Evolutionary conservation across 345 rosid genomes (phyloP), one percentile per base, ranked within the genome.

Genomic region (Euclidium syriacum): DNA sequence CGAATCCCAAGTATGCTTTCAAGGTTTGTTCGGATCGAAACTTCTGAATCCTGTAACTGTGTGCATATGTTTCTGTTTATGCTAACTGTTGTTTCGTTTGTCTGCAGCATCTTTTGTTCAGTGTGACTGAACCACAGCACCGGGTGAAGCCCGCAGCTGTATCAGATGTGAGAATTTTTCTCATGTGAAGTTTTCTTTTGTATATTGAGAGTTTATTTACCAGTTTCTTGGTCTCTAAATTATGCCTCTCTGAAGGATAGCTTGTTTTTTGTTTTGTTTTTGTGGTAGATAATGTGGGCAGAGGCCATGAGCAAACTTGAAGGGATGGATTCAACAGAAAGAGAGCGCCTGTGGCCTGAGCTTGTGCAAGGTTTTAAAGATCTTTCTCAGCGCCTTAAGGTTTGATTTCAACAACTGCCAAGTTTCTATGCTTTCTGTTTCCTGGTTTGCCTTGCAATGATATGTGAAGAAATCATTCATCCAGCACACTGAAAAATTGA

Each of bases 311-410:
- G 82, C 20, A 94, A 90, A 71, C 82, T 94, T 49, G 97, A 90
- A 77, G 96, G 97, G 26, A 90, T 94, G 99, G 96, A 90, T 64
- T 83, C 87, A 52, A 56, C 79, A 14, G 95, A 90, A 53, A 75
- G 99, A 32, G 99, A 90, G 72, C 95, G 99, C 41, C 73, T 94
- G 34, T 94, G 97, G 96, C 97, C 99, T 65, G 95, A 94, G 77
- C 99, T 90, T 79, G 91, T 87, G 68, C 90, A 81, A 52, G 97
- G 97, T 60, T 90, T 94, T 68, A 94, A 87, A 77, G 95, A 94
- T 79, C 96, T 90, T 58, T 90, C 99, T 2, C 78, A 79, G 36
- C 97, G 97, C 18, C 82, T 94, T 36, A 84, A 90, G 92, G 97
- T 94, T n/a, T 6, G 18, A 7, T 39, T 44, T 44, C 34, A 23